Evolutionary conservation across 768 basidiomycete genomes (phyloP).

Genomic region (Gelatoporia subvermispora): DNA sequence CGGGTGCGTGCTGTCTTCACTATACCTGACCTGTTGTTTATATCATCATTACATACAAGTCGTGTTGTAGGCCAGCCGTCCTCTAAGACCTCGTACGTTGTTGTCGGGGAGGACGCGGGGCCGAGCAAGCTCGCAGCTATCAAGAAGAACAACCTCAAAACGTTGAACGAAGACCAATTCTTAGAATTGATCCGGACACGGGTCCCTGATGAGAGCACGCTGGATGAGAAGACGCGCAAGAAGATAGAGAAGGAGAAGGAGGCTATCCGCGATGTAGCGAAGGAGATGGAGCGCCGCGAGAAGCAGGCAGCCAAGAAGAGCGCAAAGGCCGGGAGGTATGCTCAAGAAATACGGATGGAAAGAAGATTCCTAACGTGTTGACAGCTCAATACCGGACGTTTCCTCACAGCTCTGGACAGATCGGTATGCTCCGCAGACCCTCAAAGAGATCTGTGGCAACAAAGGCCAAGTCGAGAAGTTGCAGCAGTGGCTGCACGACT

Average conservation of each 20-base stretch:
- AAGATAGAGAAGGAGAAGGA: constrained; percentile 78
- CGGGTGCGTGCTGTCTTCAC: constrained; percentile 50
- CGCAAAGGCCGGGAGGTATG: constrained; percentile 11
- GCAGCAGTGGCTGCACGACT: constrained; percentile 80
- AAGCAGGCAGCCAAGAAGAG: constrained; percentile 41
- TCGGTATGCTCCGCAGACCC: constrained; percentile 82
- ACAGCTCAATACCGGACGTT: constrained; percentile 2
- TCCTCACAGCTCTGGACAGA: constrained; percentile 86
- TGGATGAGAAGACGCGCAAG: constrained; percentile 76
- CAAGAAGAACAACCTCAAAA: constrained; percentile 70
- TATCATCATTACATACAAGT: constrained; percentile 34
- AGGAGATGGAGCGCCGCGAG: constrained; percentile 75
- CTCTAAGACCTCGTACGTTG: constrained; percentile 82
- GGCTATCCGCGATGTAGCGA: constrained; percentile 66
- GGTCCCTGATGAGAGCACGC: constrained; percentile 25
- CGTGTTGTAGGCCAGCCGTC: constrained; percentile 87
- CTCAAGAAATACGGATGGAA: neutral
- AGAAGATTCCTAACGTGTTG: neutral
- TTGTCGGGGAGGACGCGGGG: constrained; percentile 86
- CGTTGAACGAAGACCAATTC: constrained; percentile 85
- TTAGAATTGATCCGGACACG: constrained; percentile 75
- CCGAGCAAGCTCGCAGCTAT: constrained; percentile 85
- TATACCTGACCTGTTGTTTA: neutral
- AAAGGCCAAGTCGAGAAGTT: constrained; percentile 89
- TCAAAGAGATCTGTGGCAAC: constrained; percentile 95